Evolutionary conservation across 495 filamentous ascomycete species (phyloP).

Genomic region (Clohesyomyces aquaticus): DNA sequence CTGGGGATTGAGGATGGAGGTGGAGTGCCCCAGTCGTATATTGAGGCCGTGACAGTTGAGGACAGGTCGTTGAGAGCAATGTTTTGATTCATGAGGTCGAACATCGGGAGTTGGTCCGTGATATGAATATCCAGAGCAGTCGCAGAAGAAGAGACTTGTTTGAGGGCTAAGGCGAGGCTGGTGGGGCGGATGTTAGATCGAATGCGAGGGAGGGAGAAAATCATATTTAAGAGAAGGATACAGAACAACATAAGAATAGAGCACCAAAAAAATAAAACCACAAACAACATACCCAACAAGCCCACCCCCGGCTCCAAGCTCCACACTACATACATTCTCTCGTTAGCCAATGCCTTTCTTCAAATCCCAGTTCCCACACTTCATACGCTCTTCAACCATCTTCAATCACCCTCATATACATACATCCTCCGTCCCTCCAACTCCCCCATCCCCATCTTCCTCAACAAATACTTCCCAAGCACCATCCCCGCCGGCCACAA

Average conservation of each 20-base stretch:
- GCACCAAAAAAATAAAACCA: conserved; percentile 11
- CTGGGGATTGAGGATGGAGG: conserved; percentile 52
- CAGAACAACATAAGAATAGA: conserved; percentile 2
- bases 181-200: background rate
- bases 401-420: conserved; percentile 48
- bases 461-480: conserved; percentile 79
- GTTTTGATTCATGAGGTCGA: conserved; percentile 80
- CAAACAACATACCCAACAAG: conserved; percentile 69
- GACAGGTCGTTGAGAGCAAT: conserved; percentile 74
- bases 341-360: conserved; percentile 23
- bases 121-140: conserved; percentile 67
- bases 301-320: conserved; percentile 90
- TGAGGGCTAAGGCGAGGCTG: conserved; percentile 66
- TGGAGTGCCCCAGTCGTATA: conserved; percentile 76
- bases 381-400: too few species aligned
- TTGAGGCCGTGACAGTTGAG: conserved; percentile 59
- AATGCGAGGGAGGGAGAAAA: conserved; percentile 7
- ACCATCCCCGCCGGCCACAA: conserved; percentile 94
- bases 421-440: conserved; percentile 74
- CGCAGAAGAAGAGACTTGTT: conserved; percentile 57
- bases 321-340: conserved; percentile 68
- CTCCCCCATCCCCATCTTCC: conserved; percentile 60
- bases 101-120: conserved; percentile 86
- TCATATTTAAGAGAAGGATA: background rate
- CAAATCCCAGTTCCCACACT: too few species aligned